Percentiles rank a stretch among this genome's conserved stretches.
These are phyloP conservation scores for Penicillium atrosanguineum DNA, from an alignment of 495 filamentous ascomycete species.

Conservation along the genomic window DNA sequence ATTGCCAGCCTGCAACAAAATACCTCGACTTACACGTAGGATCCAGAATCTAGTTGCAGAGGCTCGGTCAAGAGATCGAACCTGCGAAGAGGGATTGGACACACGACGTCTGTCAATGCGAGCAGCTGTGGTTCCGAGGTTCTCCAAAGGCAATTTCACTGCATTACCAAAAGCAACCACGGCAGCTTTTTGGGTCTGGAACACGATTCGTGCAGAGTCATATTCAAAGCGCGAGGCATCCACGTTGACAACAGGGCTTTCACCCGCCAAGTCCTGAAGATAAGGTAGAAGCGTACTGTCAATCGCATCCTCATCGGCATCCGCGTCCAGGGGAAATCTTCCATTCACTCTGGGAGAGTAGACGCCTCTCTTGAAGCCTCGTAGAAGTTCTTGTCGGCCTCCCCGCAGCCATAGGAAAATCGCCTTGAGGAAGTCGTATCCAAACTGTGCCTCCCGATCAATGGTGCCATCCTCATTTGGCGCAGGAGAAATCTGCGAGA, in stretches of 20 bases:
- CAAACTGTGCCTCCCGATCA: constrained; percentile 46
- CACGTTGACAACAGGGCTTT: constrained; percentile 52
- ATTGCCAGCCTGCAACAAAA: constrained; percentile 60
- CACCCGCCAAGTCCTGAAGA: constrained; percentile 47
- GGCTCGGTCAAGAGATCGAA: constrained; percentile 34
- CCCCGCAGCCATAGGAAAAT: constrained; percentile 62
- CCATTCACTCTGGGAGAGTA: constrained; percentile 30
- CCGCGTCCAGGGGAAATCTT: constrained; percentile 52
- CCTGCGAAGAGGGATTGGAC: constrained; percentile 20
- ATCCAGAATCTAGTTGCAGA: constrained; percentile 58
- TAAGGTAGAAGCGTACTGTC: constrained; percentile 59
- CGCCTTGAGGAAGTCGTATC: constrained; percentile 65
- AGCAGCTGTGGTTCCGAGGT: constrained; percentile 37
- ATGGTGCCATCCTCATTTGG: constrained; percentile 46
- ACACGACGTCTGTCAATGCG: constrained; percentile 24
- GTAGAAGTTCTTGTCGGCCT: constrained; percentile 49
- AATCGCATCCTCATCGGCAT: constrained; percentile 50
- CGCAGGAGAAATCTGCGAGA: constrained; percentile 44
- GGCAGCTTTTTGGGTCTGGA: constrained; percentile 53
- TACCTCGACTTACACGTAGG: constrained; percentile 56
- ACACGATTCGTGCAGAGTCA: constrained; percentile 51
- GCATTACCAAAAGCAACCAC: constrained; percentile 55
- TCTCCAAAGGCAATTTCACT: constrained; percentile 50
- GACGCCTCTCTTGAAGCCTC: constrained; percentile 51
- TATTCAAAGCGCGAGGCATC: constrained; percentile 58